Percentiles rank a stretch among this genome's conserved stretches.
phyloP scores from a whole-genome alignment of 164 flowering plant species.

The Chimonanthus salicifolius region DNA sequence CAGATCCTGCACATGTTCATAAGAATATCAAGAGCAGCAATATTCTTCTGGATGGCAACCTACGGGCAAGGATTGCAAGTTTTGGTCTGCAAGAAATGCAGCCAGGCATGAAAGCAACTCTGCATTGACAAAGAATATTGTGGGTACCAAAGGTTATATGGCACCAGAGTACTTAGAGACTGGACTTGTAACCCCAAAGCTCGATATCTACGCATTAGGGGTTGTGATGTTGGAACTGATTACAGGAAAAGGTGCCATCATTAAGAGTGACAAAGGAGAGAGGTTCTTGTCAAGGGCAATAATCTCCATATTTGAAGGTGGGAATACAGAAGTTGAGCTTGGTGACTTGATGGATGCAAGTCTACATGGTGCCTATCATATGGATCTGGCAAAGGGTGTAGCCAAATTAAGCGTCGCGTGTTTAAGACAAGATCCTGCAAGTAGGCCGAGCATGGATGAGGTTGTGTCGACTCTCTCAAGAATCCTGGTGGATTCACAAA shows the following conservation, averaged over 20 bases:
- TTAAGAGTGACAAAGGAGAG: conserved; percentile 23
- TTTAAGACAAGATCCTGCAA: background rate
- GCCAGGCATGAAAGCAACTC: background rate
- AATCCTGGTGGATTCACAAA: conserved; percentile 1
- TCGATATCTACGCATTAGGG: conserved; percentile 15
- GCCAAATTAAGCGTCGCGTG: conserved; percentile 3
- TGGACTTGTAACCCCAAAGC: conserved; percentile 8
- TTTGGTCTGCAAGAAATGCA: conserved; percentile 3
- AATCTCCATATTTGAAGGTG: background rate
- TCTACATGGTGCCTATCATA: conserved; percentile 7
- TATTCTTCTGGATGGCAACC: conserved; percentile 7
- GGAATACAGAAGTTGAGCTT: background rate
- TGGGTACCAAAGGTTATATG: conserved; percentile 11
- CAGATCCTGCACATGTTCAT: conserved; percentile 7
- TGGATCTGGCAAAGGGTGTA: conserved; percentile 1
- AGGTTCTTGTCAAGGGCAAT: background rate
- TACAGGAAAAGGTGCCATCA: conserved; percentile 12
- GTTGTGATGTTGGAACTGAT: conserved; percentile 10
- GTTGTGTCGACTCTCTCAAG: conserved; percentile 5
- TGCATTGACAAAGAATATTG: background rate
- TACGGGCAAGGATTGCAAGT: conserved; percentile 12
- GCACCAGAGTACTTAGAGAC: conserved; percentile 17
- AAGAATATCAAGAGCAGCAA: conserved; percentile 9
- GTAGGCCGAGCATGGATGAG: conserved; percentile 7
- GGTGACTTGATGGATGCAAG: conserved; percentile 12